phyloP scores from a whole-genome alignment of 106 monocot species.

The Cymbidium sinense region DNA sequence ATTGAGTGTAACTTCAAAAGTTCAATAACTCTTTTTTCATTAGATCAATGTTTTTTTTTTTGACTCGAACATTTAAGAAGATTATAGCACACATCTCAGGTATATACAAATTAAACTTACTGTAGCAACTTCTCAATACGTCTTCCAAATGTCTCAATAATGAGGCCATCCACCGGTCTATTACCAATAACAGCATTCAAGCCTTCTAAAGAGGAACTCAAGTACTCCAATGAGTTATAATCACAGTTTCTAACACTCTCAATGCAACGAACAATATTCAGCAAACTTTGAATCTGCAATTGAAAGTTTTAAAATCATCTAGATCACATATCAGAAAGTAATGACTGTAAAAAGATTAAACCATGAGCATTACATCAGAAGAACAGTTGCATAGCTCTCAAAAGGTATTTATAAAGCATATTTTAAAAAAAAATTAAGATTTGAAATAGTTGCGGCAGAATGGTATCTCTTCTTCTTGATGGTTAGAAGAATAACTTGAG shows the following conservation, averaged over 20 bases:
- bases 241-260: conserved; percentile 34
- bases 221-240: conserved; percentile 63
- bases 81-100: neutral
- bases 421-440: neutral
- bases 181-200: conserved; percentile 63
- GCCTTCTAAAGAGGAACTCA: conserved; percentile 69
- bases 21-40: neutral
- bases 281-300: conserved; percentile 66
- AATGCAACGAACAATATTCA: conserved; percentile 57
- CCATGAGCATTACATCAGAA: conserved; percentile 5
- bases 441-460: neutral
- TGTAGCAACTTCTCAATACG: conserved; percentile 72
- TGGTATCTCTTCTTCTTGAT: neutral
- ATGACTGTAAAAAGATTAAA: neutral
- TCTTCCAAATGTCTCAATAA: conserved; percentile 94
- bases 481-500: neutral
- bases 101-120: conserved; percentile 36
- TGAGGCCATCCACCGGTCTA: conserved; percentile 80
- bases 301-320: neutral
- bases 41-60: neutral
- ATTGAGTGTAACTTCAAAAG: neutral
- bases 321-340: neutral
- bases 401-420: neutral
- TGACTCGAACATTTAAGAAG: neutral
- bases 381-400: neutral